Base-by-base conservation (phyloP, 129 eudicot species). In the Arctium minus region DNA sequence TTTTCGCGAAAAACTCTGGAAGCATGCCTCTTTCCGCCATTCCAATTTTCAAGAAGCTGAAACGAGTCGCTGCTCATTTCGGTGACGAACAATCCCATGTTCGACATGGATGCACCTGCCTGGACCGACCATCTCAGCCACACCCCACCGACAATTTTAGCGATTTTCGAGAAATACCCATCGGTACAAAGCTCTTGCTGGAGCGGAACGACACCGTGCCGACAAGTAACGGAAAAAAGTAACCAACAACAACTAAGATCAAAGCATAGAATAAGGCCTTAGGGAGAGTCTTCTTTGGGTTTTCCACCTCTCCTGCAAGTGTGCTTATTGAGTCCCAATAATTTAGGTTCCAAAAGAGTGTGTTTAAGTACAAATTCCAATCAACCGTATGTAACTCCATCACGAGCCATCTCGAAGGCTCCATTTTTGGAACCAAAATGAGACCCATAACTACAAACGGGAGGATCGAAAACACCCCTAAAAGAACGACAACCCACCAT, bases 21-120 rank as follows among this genome's bases (percentile, higher is more conserved):
- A 91, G 86, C 93, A 89, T 89, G 30, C 96, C 93, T 7, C 90
- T 75, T 77, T 91, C 93, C 0, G 93, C 93, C 96, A 91, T 91
- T 15, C 96, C 96, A 22, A 22, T 22, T 22, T 22, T 0, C 27
- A 8, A 91, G 85, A 73, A 91, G 93, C 64, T 91, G 96, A 75
- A 86, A 91, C 9, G 93, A 89, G 83, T 91, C 93, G 5, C 93
- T 86, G 68, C 93, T 89, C 92, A 89, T 89, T 68, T 86, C 90
- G 27, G 90, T 86, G 76, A 86, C 56, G 53, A 86, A 89, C 92
- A 89, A 80, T 29, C 92, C 92, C 92, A 86, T 83, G 39, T 89
- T 89, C 46, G 92, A 84, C 69, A 89, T 42, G 36, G 92, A 88
- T 3, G 92, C 68, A 84, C 88, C 56, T 88, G 90, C 86, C 35